Evolutionary conservation across 2,329 filamentous ascomycete genomes (phyloP).

Genomic region (Magnaporthiopsis rhizophila): DNA sequence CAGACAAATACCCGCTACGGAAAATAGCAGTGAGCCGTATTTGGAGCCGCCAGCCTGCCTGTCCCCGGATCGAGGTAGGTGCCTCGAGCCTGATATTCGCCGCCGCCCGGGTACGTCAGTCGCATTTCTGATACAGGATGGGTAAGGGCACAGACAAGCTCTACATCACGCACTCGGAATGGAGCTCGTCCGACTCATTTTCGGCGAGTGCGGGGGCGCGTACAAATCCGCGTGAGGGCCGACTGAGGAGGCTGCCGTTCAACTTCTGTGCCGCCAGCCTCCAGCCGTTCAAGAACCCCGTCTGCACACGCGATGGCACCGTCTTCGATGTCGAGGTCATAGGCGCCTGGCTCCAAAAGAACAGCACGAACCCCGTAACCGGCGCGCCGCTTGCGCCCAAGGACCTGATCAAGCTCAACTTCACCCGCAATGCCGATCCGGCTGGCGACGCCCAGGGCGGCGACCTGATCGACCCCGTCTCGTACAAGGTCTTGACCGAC

Average conservation of each 20-base stretch:
- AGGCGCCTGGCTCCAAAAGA: constrained; percentile 85
- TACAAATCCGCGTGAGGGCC: constrained; percentile 44
- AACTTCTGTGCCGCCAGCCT: constrained; percentile 96
- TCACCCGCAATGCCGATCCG: constrained; percentile 78
- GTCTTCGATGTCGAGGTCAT: constrained; percentile 97
- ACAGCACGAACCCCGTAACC: constrained; percentile 79
- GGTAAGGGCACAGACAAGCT: constrained; percentile 50
- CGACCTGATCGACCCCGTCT: constrained; percentile 92
- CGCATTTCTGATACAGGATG: constrained; percentile 23
- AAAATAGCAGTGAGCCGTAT: not conserved
- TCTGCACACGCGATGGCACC: constrained; percentile 79
- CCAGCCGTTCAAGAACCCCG: constrained; percentile 89
- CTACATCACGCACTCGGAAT: constrained; percentile 92
- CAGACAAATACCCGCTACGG: not conserved
- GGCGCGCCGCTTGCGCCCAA: constrained; percentile 69
- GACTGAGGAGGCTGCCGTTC: constrained; percentile 85
- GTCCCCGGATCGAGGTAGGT: not conserved
- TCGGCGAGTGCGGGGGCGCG: constrained; percentile 66
- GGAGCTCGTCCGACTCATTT: constrained; percentile 85
- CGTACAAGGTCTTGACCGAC: constrained; percentile 94
- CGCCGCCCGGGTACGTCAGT: not conserved
- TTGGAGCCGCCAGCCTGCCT: too few relatives aligned
- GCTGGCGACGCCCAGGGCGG: constrained; percentile 37
- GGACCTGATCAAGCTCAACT: constrained; percentile 85
- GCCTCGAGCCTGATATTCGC: not conserved